Percentiles rank a stretch among this genome's conserved stretches.
phyloP scores from a whole-genome alignment of 768 basidiomycete species.

The Artomyces pyxidatus region DNA sequence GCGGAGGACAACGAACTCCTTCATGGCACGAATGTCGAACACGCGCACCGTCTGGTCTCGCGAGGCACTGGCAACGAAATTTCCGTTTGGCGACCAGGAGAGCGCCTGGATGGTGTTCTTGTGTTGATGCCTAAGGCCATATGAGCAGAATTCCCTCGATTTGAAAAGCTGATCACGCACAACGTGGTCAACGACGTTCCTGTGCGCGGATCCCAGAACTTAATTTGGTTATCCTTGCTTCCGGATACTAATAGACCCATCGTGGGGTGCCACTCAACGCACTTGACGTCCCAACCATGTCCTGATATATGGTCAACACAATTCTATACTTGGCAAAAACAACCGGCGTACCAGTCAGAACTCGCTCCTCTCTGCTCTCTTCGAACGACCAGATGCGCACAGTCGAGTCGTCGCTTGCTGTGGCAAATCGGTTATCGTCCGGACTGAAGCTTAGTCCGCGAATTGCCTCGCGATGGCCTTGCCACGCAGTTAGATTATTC shows the following conservation, averaged over 20 bases:
- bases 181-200: constrained; percentile 85
- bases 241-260: constrained; percentile 94
- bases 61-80: constrained; percentile 89
- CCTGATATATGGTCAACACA: constrained; percentile 35
- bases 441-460: constrained; percentile 89
- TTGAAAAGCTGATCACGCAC: constrained; percentile 35
- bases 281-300: constrained; percentile 99
- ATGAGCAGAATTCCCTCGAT: neutral
- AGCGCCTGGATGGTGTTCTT: constrained; percentile 95
- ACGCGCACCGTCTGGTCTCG: constrained; percentile 92
- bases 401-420: constrained; percentile 91
- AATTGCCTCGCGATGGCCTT: constrained; percentile 93
- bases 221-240: constrained; percentile 96
- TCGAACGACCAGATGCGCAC: constrained; percentile 95
- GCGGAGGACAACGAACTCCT: constrained; percentile 84
- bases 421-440: constrained; percentile 86
- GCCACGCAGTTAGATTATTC: constrained; percentile 95
- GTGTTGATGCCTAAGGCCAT: constrained; percentile 69
- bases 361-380: constrained; percentile 81
- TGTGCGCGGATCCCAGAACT: constrained; percentile 98
- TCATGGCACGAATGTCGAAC: constrained; percentile 98
- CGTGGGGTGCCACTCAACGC: constrained; percentile 97
- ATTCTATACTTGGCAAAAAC: neutral
- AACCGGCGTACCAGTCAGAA: constrained; percentile 56
- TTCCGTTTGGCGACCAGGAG: constrained; percentile 91